phyloP scores from a whole-genome alignment of 805 yeast species.

The Dipodascus geniculatus region DNA sequence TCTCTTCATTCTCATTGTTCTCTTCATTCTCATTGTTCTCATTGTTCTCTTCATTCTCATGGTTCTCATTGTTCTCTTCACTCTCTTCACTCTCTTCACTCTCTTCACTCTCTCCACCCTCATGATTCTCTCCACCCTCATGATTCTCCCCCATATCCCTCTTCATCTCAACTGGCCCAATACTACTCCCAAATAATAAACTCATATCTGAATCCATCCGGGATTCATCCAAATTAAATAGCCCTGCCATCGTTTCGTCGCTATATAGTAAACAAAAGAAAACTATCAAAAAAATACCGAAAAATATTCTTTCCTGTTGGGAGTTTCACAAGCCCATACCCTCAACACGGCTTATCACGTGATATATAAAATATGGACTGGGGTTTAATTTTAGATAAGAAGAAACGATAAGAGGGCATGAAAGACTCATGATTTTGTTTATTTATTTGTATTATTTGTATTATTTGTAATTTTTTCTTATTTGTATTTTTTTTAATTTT shows the following conservation, averaged over 20 bases:
- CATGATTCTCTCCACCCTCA: background rate
- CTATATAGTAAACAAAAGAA: background rate
- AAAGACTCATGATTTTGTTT: too few relatives aligned
- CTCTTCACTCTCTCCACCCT: background rate
- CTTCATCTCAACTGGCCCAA: background rate
- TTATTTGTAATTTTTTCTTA: too few relatives aligned
- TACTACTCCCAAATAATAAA: background rate
- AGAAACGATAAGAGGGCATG: background rate
- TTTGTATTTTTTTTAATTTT: too few relatives aligned
- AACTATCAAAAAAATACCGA: too few relatives aligned
- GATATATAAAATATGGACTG: background rate
- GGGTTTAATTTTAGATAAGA: too few relatives aligned
- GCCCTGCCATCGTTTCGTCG: background rate
- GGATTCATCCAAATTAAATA: background rate
- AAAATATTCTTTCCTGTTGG: background rate
- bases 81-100: background rate
- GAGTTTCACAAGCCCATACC: background rate
- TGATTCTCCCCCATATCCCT: background rate
- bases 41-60: background rate
- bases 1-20: background rate
- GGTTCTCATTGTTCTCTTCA: background rate
- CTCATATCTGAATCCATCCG: background rate
- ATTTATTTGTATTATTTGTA: too few relatives aligned
- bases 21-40: background rate
- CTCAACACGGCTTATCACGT: background rate